phyloP scores from a whole-genome alignment of 1,284 basidiomycete species.

The Bondarzewia mesenterica region DNA sequence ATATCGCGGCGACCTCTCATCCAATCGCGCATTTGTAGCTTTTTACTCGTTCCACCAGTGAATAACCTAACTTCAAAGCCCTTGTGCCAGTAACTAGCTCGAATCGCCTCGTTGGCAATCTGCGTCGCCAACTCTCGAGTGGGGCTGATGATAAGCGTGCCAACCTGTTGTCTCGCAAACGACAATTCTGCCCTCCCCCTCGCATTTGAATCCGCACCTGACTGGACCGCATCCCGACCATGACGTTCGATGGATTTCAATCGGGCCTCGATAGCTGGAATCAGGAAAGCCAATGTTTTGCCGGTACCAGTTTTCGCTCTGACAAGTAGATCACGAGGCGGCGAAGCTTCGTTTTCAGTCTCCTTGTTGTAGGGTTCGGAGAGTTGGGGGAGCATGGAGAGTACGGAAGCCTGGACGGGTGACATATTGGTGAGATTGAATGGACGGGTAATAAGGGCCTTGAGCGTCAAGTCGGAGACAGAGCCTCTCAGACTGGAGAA shows the following conservation, averaged over 20 bases:
- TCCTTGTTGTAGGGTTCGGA: slow-evolving; percentile 36
- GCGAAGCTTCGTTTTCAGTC: slow-evolving; percentile 16
- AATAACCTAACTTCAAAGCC: slow-evolving; percentile 71
- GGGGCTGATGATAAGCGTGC: slow-evolving; percentile 84
- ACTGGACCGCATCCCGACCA: slow-evolving; percentile 29
- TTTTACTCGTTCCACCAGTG: slow-evolving; percentile 73
- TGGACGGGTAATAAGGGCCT: slow-evolving; percentile 59
- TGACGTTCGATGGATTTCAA: slow-evolving; percentile 38
- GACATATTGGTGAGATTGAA: slow-evolving; percentile 77
- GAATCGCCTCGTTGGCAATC: slow-evolving; percentile 82
- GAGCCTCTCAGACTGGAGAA: slow-evolving; percentile 37
- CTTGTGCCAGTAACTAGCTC: slow-evolving; percentile 57
- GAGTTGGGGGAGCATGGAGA: slow-evolving; percentile 57
- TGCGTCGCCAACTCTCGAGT: slow-evolving; percentile 93
- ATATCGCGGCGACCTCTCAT: slow-evolving; percentile 67
- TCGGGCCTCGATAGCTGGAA: slow-evolving; percentile 81
- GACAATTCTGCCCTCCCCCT: slow-evolving; percentile 24
- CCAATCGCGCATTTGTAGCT: slow-evolving; percentile 64
- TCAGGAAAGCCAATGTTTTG: slow-evolving; percentile 87
- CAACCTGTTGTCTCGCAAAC: slow-evolving; percentile 45
- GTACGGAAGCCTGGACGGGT: slow-evolving; percentile 77
- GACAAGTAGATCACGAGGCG: slow-evolving; percentile 60
- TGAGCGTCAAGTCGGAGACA: slow-evolving; percentile 41
- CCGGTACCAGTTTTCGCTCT: slow-evolving; percentile 92
- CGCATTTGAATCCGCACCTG: slow-evolving; percentile 30